Evolutionary conservation across 2,329 filamentous ascomycete genomes (phyloP).

Genomic region (Calycina herbarum): DNA sequence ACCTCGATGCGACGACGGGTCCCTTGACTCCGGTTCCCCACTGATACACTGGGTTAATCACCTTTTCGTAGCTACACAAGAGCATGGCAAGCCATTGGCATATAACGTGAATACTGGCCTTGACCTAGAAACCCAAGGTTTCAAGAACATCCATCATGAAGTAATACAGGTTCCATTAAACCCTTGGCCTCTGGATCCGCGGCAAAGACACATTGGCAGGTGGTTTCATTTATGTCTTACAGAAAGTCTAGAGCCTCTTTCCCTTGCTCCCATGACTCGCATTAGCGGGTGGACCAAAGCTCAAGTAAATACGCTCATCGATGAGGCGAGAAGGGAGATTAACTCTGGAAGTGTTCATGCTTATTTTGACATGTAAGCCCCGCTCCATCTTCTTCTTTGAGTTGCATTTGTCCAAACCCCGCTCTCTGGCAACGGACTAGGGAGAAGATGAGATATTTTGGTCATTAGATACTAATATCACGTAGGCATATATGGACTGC

Average conservation of each 20-base stretch:
- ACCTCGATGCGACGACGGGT: constrained; percentile 69
- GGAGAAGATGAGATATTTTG: not conserved
- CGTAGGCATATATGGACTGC: constrained; percentile 37
- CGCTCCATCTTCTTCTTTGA: not conserved
- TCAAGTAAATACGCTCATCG: constrained; percentile 63
- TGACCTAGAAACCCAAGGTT: constrained; percentile 69
- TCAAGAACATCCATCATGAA: constrained; percentile 74
- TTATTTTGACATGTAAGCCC: constrained; percentile 73
- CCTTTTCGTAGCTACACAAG: constrained; percentile 67
- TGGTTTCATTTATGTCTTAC: constrained; percentile 83
- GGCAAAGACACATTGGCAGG: constrained; percentile 67
- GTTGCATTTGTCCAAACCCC: not conserved
- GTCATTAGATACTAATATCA: constrained; percentile 11
- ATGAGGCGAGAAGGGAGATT: constrained; percentile 66
- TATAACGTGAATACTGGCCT: constrained; percentile 61
- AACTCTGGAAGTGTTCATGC: constrained; percentile 66
- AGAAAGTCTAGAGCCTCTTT: constrained; percentile 71
- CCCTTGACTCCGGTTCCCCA: constrained; percentile 55
- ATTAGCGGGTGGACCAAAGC: constrained; percentile 59
- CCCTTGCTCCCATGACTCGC: constrained; percentile 70
- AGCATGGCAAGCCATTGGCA: constrained; percentile 62
- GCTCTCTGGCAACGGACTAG: not conserved
- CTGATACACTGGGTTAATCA: constrained; percentile 69
- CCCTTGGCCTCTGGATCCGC: constrained; percentile 62
- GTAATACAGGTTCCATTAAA: constrained; percentile 71